Percentiles rank a stretch among this genome's conserved stretches.
Conservation (phyloP, 768 basidiomycete species). For the Mycena belliarum region DNA sequence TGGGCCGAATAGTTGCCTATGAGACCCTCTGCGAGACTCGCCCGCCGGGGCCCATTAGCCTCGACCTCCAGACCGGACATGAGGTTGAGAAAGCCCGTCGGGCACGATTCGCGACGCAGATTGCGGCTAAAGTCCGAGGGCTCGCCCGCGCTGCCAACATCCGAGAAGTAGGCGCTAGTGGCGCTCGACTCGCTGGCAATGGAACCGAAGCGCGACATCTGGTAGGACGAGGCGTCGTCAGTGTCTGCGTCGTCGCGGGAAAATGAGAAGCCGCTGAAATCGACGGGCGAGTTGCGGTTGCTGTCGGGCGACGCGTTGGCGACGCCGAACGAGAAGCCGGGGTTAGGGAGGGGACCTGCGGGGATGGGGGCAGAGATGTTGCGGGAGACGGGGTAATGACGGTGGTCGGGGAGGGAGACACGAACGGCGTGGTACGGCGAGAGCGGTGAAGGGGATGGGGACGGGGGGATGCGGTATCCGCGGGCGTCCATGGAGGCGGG, state of each 20-base stretch:
- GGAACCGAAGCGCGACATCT: conserved; percentile 59
- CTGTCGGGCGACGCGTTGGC: conserved; percentile 50
- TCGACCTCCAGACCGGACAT: conserved; percentile 48
- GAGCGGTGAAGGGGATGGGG: conserved; percentile 45
- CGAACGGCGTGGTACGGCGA: conserved; percentile 44
- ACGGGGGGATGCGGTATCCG: conserved; percentile 37
- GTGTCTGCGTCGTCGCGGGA: conserved; percentile 50
- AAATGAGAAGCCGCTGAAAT: conserved; percentile 45
- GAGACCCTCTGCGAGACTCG: conserved; percentile 21
- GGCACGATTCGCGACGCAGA: conserved; percentile 40
- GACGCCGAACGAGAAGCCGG: conserved; percentile 65
- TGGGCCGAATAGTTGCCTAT: conserved; percentile 9
- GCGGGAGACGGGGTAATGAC: conserved; percentile 50
- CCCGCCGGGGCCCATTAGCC: conserved; percentile 32
- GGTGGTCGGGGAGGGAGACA: conserved; percentile 51
- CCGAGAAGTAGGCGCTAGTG: conserved; percentile 51
- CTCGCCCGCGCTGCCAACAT: conserved; percentile 40
- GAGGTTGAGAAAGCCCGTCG: conserved; percentile 42
- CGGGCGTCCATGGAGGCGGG: conserved; percentile 45
- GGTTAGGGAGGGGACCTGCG: conserved; percentile 63
- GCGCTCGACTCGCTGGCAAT: conserved; percentile 62
- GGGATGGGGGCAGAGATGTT: conserved; percentile 45
- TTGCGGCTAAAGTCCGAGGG: conserved; percentile 27
- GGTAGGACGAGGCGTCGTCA: conserved; percentile 52
- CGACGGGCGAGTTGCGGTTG: conserved; percentile 58